A percentile compares a stretch with the other conserved stretches of the same genome.
These are phyloP conservation scores for Coemansia sp. DNA, from an alignment of 192 early-diverging fungal species.

Conservation along the genomic window DNA sequence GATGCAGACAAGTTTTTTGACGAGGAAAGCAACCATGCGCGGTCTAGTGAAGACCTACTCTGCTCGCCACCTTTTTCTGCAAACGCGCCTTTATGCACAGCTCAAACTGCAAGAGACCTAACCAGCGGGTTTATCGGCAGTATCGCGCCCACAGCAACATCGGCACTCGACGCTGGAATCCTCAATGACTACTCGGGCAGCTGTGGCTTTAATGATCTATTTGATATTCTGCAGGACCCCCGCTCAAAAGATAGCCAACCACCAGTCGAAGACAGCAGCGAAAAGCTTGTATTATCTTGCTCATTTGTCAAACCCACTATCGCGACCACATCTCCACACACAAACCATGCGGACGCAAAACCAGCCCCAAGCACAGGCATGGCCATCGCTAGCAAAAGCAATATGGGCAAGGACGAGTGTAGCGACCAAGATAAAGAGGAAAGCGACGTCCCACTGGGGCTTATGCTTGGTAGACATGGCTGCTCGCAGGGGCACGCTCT, in stretches of 20 bases:
- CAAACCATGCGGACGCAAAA: not conserved
- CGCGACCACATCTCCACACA: not conserved
- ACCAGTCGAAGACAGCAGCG: not conserved
- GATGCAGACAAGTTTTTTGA: constrained; percentile 42
- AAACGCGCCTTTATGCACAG: not conserved
- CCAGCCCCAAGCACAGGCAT: not conserved
- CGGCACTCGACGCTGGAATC: not conserved
- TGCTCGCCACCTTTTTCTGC: not conserved
- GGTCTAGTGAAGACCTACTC: not conserved
- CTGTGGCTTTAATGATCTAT: constrained; percentile 25
- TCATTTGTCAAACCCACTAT: not conserved
- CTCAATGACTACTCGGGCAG: constrained; percentile 1
- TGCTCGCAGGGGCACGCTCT: not conserved
- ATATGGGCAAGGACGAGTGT: not conserved
- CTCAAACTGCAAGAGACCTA: not conserved
- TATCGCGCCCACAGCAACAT: not conserved
- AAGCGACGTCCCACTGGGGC: not conserved
- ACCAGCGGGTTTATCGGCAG: constrained; percentile 1
- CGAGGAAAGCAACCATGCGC: constrained; percentile 7
- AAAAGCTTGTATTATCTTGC: not conserved
- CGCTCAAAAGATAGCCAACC: not conserved
- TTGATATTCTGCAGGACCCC: constrained; percentile 18
- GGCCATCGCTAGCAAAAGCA: not conserved
- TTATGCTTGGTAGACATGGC: not conserved
- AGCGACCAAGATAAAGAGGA: constrained; percentile 1